Conservation (phyloP, 2,329 filamentous ascomycete genomes). For the Polytolypa hystricis region DNA sequence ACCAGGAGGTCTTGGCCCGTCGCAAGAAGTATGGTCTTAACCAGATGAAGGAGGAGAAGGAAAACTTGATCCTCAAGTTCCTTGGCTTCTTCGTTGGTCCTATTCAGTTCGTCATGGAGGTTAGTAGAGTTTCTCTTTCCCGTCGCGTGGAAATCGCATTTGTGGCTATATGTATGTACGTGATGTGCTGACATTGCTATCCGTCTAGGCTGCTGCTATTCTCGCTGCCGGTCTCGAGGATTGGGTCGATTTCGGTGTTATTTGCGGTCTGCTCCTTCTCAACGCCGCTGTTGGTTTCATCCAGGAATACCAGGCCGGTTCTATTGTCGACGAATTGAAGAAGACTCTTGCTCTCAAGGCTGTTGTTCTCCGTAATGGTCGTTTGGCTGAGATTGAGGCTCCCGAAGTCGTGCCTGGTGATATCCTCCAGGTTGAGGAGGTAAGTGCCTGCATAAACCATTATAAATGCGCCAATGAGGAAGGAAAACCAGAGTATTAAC, state of each 20-base stretch:
- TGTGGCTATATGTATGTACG: conserved; percentile 9
- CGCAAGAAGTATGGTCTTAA: conserved; percentile 72
- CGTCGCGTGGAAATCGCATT: conserved; percentile 7
- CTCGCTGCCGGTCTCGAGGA: conserved; percentile 74
- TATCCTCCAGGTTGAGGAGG: conserved; percentile 77
- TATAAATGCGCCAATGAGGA: no score
- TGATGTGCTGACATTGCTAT: conserved; percentile 1
- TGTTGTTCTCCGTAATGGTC: conserved; percentile 71
- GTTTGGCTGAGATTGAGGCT: conserved; percentile 67
- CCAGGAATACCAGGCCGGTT: conserved; percentile 82
- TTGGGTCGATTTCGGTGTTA: conserved; percentile 91
- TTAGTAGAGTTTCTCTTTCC: conserved; percentile 27
- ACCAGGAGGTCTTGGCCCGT: conserved; percentile 52
- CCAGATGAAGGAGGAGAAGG: conserved; percentile 84
- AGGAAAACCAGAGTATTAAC: conserved; percentile 3
- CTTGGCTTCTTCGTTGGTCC: conserved; percentile 72
- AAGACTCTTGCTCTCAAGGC: conserved; percentile 83
- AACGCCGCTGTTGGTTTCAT: conserved; percentile 80
- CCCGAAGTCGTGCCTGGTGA: conserved; percentile 80
- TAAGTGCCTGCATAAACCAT: no score
- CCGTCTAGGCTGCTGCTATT: conserved; percentile 55
- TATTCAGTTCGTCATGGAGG: conserved; percentile 92
- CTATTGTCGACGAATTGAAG: conserved; percentile 82
- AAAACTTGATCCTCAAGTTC: conserved; percentile 77
- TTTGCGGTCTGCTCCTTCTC: conserved; percentile 69